Conservation (phyloP, 108 stramenopile genomes). For the Poteriospumella lacustris region DNA sequence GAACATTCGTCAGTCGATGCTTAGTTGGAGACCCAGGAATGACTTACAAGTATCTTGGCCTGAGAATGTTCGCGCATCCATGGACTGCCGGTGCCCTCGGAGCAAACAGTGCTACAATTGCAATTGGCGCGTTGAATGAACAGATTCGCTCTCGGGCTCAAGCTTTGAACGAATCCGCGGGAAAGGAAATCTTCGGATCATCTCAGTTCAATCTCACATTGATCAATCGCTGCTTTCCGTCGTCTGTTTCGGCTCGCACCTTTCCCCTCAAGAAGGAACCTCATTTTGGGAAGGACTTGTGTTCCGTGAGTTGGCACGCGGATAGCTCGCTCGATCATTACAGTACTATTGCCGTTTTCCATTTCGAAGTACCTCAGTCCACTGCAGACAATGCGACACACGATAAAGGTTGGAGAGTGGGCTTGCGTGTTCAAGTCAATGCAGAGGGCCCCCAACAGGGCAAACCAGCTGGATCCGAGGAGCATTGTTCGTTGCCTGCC, state of each 20-base stretch:
- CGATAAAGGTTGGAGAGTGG: constrained; percentile 42
- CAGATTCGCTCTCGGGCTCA: constrained; percentile 24
- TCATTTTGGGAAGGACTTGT: constrained; percentile 37
- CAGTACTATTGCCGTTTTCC: constrained; percentile 70
- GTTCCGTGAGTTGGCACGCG: constrained; percentile 79
- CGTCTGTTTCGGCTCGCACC: too few species aligned
- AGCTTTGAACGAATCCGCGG: constrained; percentile 15
- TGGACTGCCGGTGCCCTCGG: constrained; percentile 48
- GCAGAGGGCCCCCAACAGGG: constrained; percentile 42
- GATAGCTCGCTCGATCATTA: constrained; percentile 72
- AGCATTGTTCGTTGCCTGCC: constrained; percentile 21
- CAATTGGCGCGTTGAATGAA: constrained; percentile 33
- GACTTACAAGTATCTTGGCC: constrained; percentile 85
- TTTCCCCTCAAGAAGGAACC: constrained; percentile 62
- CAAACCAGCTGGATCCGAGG: not conserved
- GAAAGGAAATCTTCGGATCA: constrained; percentile 22
- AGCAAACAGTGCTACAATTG: not conserved
- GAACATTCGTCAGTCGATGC: constrained; percentile 45
- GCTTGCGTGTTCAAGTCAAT: constrained; percentile 39
- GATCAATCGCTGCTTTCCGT: constrained; percentile 71
- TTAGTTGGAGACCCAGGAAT: constrained; percentile 73
- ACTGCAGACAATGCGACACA: not conserved
- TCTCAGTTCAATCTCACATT: constrained; percentile 69
- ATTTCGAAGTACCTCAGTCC: constrained; percentile 36
- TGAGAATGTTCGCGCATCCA: constrained; percentile 79